Percentiles rank a stretch among this genome's conserved stretches.
Evolutionary conservation across 1,284 basidiomycete species (phyloP).

Genomic region (Cutaneotrichosporon cavernicola): DNA sequence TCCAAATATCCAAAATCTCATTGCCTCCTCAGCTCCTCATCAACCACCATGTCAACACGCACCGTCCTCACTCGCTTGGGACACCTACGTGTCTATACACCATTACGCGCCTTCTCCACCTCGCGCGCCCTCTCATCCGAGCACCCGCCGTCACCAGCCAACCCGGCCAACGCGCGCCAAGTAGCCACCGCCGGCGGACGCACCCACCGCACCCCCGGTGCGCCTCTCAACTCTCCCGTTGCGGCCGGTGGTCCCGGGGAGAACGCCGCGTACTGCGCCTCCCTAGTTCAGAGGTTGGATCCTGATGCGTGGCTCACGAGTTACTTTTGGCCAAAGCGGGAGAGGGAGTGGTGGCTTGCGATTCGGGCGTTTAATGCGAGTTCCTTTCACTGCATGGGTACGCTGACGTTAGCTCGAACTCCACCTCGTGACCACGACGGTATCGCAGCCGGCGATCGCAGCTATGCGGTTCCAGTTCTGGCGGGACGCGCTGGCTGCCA

Average conservation of each 20-base stretch:
- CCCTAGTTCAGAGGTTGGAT: conserved; percentile 51
- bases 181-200: not conserved
- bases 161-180: not conserved
- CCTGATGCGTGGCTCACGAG: conserved; percentile 70
- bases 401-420: conserved; percentile 68
- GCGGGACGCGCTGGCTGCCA: conserved; percentile 75
- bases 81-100: not conserved
- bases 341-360: conserved; percentile 72
- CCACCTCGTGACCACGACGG: conserved; percentile 73
- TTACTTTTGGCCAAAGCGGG: conserved; percentile 69
- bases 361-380: conserved; percentile 75
- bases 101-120: not conserved
- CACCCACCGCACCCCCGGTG: conserved; percentile 17
- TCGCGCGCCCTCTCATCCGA: not conserved
- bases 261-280: conserved; percentile 48
- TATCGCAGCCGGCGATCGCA: conserved; percentile 75
- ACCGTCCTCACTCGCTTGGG: not conserved
- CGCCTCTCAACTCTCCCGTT: conserved; percentile 23
- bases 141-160: not conserved
- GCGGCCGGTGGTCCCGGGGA: conserved; percentile 41
- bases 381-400: not conserved
- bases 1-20: not conserved
- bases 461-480: conserved; percentile 90
- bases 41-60: conserved; percentile 2
- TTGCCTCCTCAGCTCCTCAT: not conserved